Evolutionary conservation across 768 basidiomycete species (phyloP).

Genomic region (Trichaptum fuscoviolaceum): DNA sequence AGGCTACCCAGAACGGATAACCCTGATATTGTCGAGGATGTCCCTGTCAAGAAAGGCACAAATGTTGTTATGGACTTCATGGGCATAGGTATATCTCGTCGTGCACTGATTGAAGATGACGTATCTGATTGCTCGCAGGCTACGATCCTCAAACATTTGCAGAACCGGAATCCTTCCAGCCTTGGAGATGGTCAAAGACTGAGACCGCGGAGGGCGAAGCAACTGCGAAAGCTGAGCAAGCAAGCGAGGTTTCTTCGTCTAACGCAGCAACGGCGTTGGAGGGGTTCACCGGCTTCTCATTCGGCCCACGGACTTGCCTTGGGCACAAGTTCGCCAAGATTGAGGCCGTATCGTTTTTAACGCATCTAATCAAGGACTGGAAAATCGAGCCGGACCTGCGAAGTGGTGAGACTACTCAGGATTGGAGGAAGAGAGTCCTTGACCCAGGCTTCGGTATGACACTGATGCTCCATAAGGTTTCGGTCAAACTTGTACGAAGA

Average conservation of each 20-base stretch:
- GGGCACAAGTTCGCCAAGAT: conserved; percentile 51
- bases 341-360: conserved; percentile 49
- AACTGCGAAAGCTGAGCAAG: conserved; percentile 1
- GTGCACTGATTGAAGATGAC: not conserved
- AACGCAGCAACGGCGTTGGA: conserved; percentile 6
- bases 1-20: conserved; percentile 6
- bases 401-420: conserved; percentile 27
- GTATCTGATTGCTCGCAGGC: conserved; percentile 24
- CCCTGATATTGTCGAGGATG: conserved; percentile 4
- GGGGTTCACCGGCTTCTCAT: too few species aligned
- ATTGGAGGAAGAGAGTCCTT: conserved; percentile 2
- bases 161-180: conserved; percentile 41
- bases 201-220: not conserved
- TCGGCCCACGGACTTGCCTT: conserved; percentile 47
- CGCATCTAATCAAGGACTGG: conserved; percentile 48
- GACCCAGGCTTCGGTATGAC: not conserved
- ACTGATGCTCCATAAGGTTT: not conserved
- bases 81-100: conserved; percentile 37
- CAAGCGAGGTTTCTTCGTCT: conserved; percentile 12
- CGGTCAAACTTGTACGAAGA: not conserved
- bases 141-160: conserved; percentile 47
- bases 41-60: conserved; percentile 5
- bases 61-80: conserved; percentile 42
- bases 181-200: conserved; percentile 45
- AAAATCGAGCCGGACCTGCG: conserved; percentile 40